A percentile compares a stretch with the other conserved stretches of the same genome.
Evolutionary conservation across 2,329 filamentous ascomycete genomes (phyloP).

Genomic region (Diaporthe australafricana): DNA sequence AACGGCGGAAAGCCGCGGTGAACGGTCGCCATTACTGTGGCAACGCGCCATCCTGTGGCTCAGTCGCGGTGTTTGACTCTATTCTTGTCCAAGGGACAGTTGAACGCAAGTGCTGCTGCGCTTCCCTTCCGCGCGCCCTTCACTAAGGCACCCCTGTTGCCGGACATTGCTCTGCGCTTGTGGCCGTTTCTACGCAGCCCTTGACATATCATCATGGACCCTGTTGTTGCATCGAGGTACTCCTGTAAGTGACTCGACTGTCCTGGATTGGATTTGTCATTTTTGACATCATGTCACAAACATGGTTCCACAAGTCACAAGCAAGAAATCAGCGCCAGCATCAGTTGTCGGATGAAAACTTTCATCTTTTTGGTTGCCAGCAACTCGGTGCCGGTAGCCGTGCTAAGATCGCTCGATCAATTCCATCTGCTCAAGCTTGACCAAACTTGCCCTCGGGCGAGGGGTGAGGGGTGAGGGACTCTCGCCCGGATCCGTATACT

Average conservation of each 20-base stretch:
- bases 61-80: conserved; percentile 19
- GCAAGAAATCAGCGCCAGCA: neutral
- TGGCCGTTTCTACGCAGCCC: neutral
- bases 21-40: neutral
- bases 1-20: conserved; percentile 7
- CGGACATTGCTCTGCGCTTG: neutral
- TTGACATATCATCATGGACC: neutral
- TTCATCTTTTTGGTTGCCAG: neutral
- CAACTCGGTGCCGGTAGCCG: neutral
- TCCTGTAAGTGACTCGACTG: neutral
- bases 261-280: conserved; percentile 5
- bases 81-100: neutral
- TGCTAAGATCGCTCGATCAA: neutral
- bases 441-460: too few relatives aligned
- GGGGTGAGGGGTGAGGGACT: too few relatives aligned
- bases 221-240: neutral
- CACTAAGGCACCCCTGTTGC: neutral
- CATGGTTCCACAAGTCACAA: neutral
- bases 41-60: conserved; percentile 16
- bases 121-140: neutral
- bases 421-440: neutral
- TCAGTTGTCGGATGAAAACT: neutral
- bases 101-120: neutral
- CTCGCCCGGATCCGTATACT: neutral
- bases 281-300: neutral